Evolutionary conservation across 2,329 filamentous ascomycete species (phyloP).

Genomic region (Daldinia sp.): DNA sequence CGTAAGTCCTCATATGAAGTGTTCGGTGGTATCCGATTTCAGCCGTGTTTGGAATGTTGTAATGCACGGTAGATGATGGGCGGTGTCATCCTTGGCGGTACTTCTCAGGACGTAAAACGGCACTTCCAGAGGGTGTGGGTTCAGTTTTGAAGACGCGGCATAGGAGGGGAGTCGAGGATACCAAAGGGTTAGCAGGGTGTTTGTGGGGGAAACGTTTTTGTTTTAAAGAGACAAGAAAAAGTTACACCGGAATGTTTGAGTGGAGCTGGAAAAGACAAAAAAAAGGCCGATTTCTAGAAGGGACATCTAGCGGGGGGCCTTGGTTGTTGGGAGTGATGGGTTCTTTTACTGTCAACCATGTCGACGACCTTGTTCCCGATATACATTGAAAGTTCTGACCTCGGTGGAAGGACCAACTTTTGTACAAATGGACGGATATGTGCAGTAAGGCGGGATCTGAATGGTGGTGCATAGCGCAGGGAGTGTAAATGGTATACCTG

Average conservation of each 20-base stretch:
- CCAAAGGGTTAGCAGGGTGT: constrained; percentile 50
- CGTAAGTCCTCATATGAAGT: constrained; percentile 25
- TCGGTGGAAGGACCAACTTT: constrained; percentile 47
- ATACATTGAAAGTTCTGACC: constrained; percentile 50
- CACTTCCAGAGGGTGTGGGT: constrained; percentile 56
- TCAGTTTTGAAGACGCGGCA: constrained; percentile 59
- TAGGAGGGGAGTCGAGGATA: constrained; percentile 51
- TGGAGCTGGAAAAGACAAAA: constrained; percentile 59
- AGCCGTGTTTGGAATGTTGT: constrained; percentile 57
- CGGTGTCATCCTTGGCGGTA: constrained; percentile 58
- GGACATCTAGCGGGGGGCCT: constrained; percentile 41
- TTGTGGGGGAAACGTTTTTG: constrained; percentile 40
- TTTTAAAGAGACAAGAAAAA: constrained; percentile 43
- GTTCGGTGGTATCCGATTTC: constrained; percentile 40
- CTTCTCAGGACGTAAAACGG: constrained; percentile 56
- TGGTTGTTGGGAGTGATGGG: constrained; percentile 44
- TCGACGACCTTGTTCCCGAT: constrained; percentile 47
- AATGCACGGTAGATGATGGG: constrained; percentile 57
- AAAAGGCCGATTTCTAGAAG: constrained; percentile 48
- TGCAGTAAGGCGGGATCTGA: constrained; percentile 49
- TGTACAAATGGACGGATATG: constrained; percentile 53
- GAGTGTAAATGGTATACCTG: constrained; percentile 54
- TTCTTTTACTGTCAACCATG: constrained; percentile 44
- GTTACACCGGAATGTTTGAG: constrained; percentile 53
- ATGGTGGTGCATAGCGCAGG: constrained; percentile 54